phyloP scores from a whole-genome alignment of 495 filamentous ascomycete genomes.

The Penicillium waksmanii region DNA sequence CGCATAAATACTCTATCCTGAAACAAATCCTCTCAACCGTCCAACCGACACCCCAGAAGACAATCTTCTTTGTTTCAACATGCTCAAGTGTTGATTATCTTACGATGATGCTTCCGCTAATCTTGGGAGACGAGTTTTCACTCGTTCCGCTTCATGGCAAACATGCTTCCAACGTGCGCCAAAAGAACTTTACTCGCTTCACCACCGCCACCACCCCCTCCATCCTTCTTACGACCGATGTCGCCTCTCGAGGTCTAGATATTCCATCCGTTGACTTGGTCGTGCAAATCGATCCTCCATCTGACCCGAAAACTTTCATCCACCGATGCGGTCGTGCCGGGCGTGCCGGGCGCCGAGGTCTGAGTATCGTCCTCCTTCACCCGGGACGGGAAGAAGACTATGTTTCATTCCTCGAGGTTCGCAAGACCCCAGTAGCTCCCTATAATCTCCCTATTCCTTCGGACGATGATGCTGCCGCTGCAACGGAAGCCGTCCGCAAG shows the following conservation, averaged over 20 bases:
- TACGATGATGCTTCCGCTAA: constrained; percentile 72
- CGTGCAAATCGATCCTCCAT: constrained; percentile 88
- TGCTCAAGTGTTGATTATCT: constrained; percentile 97
- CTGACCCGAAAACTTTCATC: constrained; percentile 92
- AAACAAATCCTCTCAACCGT: constrained; percentile 69
- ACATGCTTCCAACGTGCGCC: constrained; percentile 73
- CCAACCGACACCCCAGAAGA: constrained; percentile 72
- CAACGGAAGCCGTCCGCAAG: constrained; percentile 60
- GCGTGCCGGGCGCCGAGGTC: constrained; percentile 80
- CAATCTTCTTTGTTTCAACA: constrained; percentile 93
- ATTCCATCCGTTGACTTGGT: constrained; percentile 95
- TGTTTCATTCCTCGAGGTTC: constrained; percentile 80
- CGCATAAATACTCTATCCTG: constrained; percentile 75
- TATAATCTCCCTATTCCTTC: constrained; percentile 55
- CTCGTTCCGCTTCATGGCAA: constrained; percentile 89
- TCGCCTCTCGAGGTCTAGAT: constrained; percentile 85
- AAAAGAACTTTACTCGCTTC: constrained; percentile 82
- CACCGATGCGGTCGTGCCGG: constrained; percentile 94
- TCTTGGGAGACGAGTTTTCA: constrained; percentile 58
- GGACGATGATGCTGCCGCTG: constrained; percentile 56
- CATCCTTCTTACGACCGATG: constrained; percentile 85
- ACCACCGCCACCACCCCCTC: constrained; percentile 65
- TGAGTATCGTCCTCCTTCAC: constrained; percentile 83
- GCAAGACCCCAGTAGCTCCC: constrained; percentile 81
- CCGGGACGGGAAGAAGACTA: constrained; percentile 88